A percentile compares a stretch with the other conserved stretches of the same genome.
phyloP scores from a whole-genome alignment of 352 stramenopile genomes.

The Phytopythium cucurbitacearum region DNA sequence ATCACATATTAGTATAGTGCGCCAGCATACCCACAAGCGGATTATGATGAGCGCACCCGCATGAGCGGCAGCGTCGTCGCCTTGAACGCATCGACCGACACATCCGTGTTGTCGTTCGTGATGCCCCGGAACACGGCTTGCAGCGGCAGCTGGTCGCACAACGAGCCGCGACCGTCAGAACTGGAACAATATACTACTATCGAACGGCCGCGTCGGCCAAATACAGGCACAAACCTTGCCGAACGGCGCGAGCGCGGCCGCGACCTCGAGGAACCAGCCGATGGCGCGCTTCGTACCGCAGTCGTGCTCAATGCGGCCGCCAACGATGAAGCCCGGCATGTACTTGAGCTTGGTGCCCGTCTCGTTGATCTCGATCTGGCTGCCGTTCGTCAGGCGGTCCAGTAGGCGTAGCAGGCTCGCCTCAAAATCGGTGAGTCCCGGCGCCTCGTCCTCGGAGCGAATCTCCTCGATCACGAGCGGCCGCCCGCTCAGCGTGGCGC shows the following conservation, averaged over 20 bases:
- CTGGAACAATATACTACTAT: constrained; percentile 85
- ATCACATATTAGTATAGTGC: not conserved
- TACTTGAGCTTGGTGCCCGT: constrained; percentile 98
- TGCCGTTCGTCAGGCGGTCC: constrained; percentile 97
- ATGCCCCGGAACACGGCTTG: constrained; percentile 93
- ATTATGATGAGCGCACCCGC: constrained; percentile 18
- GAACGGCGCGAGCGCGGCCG: constrained; percentile 97
- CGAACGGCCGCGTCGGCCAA: constrained; percentile 25
- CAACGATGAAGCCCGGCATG: constrained; percentile 94
- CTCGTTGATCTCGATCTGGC: constrained; percentile 98
- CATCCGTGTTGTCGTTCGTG: constrained; percentile 93
- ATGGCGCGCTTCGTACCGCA: constrained; percentile 90
- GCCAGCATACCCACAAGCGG: not conserved
- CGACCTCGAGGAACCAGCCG: constrained; percentile 98
- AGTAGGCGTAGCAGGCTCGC: constrained; percentile 96
- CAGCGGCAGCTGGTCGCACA: constrained; percentile 90
- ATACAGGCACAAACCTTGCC: constrained; percentile 61
- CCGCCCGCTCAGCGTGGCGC: constrained; percentile 89
- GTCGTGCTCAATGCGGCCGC: constrained; percentile 94
- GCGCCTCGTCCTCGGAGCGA: constrained; percentile 91
- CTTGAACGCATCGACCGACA: constrained; percentile 93
- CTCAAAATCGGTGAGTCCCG: constrained; percentile 95
- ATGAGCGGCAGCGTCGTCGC: constrained; percentile 94
- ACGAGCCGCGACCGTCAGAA: constrained; percentile 87
- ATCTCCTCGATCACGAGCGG: constrained; percentile 96